Percentiles rank a stretch among this genome's conserved stretches.
Conservation (phyloP, 1,284 basidiomycete genomes). For the Leccinum pallidistipes region DNA sequence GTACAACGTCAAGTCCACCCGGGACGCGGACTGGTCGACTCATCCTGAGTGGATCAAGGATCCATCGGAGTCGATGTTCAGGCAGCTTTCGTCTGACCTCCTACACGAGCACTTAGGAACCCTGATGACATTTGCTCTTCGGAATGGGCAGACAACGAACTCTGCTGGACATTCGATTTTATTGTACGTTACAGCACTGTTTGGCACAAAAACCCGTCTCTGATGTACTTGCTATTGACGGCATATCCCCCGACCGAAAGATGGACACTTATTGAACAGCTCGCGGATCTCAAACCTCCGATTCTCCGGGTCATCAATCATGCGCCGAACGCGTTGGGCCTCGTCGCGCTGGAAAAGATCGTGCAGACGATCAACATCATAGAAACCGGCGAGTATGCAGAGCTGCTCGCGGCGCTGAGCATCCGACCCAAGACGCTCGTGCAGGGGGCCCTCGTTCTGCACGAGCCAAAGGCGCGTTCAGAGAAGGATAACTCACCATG, state of each 20-base stretch:
- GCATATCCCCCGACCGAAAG: slow-evolving; percentile 42
- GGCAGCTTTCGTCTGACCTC: slow-evolving; percentile 32
- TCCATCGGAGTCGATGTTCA: slow-evolving; percentile 35
- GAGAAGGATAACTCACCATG: slow-evolving; percentile 26
- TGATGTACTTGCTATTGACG: slow-evolving; percentile 56
- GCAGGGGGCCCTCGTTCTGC: slow-evolving; percentile 60
- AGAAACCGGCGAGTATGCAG: slow-evolving; percentile 44
- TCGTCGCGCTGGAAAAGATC: slow-evolving; percentile 59
- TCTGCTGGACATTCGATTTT: slow-evolving; percentile 52
- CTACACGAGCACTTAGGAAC: slow-evolving; percentile 37
- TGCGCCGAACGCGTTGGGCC: slow-evolving; percentile 50
- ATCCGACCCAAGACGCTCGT: slow-evolving; percentile 50
- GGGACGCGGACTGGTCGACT: slow-evolving; percentile 46
- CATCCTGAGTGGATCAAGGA: slow-evolving; percentile 34
- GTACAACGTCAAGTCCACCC: slow-evolving; percentile 40
- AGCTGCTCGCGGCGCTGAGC: slow-evolving; percentile 49
- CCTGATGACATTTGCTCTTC: slow-evolving; percentile 41
- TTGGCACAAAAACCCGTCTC: slow-evolving; percentile 48
- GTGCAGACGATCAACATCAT: slow-evolving; percentile 42
- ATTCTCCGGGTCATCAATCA: slow-evolving; percentile 51
- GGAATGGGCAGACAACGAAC: slow-evolving; percentile 51
- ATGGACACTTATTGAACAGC: slow-evolving; percentile 31
- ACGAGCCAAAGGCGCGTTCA: slow-evolving; percentile 44
- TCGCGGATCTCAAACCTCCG: slow-evolving; percentile 34
- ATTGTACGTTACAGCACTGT: slow-evolving; percentile 40